phyloP scores from a whole-genome alignment of 129 eudicot species.

The Artemisia argyi region DNA sequence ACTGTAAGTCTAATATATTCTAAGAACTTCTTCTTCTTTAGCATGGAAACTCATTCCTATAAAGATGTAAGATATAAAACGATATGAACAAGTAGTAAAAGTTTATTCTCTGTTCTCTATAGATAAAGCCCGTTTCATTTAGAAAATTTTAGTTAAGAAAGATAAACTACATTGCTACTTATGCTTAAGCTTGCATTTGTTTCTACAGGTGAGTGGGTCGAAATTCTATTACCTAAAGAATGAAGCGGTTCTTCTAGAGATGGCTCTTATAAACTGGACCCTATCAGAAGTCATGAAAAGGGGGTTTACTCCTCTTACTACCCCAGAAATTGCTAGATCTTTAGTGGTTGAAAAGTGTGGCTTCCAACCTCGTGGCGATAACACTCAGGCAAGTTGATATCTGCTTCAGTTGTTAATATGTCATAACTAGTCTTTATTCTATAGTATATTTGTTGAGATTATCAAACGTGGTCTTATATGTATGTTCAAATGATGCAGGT shows the following conservation, averaged over 20 bases:
- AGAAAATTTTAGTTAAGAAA: neutral
- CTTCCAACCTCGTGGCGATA: conserved; percentile 92
- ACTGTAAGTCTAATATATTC: too few species aligned
- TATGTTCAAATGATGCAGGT: conserved; percentile 31
- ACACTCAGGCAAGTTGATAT: conserved; percentile 47
- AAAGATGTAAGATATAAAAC: neutral
- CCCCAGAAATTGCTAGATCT: conserved; percentile 89
- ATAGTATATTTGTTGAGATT: too few species aligned
- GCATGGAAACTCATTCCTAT: neutral
- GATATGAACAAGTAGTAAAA: neutral
- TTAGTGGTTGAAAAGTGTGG: conserved; percentile 95
- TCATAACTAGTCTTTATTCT: too few species aligned
- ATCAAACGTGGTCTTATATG: too few species aligned
- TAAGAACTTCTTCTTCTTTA: neutral
- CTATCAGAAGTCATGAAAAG: conserved; percentile 81
- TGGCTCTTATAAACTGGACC: conserved; percentile 94
- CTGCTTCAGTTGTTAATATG: too few species aligned
- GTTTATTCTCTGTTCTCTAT: too few species aligned
- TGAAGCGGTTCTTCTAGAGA: conserved; percentile 88
- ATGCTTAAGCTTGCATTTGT: conserved; percentile 4
- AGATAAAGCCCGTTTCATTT: neutral
- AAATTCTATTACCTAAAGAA: conserved; percentile 92
- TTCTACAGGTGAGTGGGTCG: conserved; percentile 84
- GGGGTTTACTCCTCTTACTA: conserved; percentile 86
- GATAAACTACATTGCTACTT: neutral